Percentiles rank a stretch among this genome's conserved stretches.
Conservation (phyloP, 2,329 filamentous ascomycete species). For the Zasmidium cellare region DNA sequence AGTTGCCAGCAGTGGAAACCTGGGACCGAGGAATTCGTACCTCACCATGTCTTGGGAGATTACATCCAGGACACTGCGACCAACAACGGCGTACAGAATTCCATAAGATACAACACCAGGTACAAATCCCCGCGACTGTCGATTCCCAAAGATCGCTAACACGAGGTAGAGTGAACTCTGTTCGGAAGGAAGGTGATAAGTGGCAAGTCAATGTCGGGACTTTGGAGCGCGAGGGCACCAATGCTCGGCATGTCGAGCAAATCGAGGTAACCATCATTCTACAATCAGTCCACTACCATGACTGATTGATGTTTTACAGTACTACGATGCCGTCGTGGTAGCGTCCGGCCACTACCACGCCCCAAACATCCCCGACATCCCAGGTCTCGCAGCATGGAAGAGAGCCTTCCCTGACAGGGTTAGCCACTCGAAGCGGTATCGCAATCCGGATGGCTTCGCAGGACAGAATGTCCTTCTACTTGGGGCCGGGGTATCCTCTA, state of each 20-base stretch:
- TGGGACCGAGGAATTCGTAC: constrained; percentile 60
- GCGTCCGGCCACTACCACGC: constrained; percentile 58
- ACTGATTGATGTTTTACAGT: constrained; percentile 23
- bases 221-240: constrained; percentile 31
- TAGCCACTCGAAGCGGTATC: constrained; percentile 54
- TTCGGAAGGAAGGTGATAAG: constrained; percentile 46
- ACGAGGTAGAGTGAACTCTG: constrained; percentile 57
- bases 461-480: constrained; percentile 59
- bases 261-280: constrained; percentile 3
- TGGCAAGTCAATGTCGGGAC: constrained; percentile 57
- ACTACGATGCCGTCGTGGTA: constrained; percentile 55
- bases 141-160: too few species aligned
- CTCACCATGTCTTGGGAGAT: constrained; percentile 55
- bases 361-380: constrained; percentile 50
- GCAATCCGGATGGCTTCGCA: constrained; percentile 48
- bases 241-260: not conserved
- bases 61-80: constrained; percentile 63
- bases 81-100: constrained; percentile 50
- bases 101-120: constrained; percentile 57
- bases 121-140: too few species aligned
- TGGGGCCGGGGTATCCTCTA: constrained; percentile 57
- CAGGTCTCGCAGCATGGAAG: constrained; percentile 51
- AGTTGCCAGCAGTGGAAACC: constrained; percentile 57
- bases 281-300: not conserved
- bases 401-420: constrained; percentile 46